phyloP scores from a whole-genome alignment of 2,329 filamentous ascomycete genomes.

The Rhynchosporium secalis region DNA sequence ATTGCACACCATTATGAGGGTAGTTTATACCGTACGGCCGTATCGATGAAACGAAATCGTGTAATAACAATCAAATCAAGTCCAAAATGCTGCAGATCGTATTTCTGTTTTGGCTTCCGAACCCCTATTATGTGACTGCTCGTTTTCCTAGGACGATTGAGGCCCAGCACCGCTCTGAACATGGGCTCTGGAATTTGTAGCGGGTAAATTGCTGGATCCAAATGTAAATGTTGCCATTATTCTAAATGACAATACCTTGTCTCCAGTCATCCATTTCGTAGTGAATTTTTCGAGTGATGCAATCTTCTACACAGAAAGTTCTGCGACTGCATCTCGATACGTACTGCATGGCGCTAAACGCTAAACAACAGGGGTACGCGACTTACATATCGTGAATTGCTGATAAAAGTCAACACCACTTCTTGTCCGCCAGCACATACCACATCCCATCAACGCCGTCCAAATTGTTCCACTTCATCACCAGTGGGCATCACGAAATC shows the following conservation, averaged over 20 bases:
- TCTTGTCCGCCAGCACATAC: conserved; percentile 16
- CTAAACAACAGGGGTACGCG: conserved; percentile 3
- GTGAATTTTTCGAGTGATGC: no score
- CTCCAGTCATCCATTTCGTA: background rate
- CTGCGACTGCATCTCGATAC: background rate
- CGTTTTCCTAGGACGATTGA: background rate
- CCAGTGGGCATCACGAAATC: conserved; percentile 25
- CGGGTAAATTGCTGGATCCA: background rate
- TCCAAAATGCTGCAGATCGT: background rate
- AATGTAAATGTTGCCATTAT: background rate
- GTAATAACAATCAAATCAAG: conserved; percentile 21
- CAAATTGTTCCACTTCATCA: conserved; percentile 26
- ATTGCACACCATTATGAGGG: conserved; percentile 36
- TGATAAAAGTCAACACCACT: conserved; percentile 28
- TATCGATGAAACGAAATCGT: conserved; percentile 16
- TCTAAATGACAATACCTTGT: background rate
- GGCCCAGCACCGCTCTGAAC: conserved; percentile 9
- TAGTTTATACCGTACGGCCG: conserved; percentile 25
- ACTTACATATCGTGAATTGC: conserved; percentile 8
- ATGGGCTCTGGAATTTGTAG: background rate
- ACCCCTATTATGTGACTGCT: background rate
- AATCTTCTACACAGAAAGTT: background rate
- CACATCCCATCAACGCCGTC: conserved; percentile 19
- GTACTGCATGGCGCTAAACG: conserved; percentile 4
- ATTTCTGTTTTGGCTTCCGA: background rate